phyloP scores from a whole-genome alignment of 352 stramenopile genomes.

The Pythium rhizo-oryzae region DNA sequence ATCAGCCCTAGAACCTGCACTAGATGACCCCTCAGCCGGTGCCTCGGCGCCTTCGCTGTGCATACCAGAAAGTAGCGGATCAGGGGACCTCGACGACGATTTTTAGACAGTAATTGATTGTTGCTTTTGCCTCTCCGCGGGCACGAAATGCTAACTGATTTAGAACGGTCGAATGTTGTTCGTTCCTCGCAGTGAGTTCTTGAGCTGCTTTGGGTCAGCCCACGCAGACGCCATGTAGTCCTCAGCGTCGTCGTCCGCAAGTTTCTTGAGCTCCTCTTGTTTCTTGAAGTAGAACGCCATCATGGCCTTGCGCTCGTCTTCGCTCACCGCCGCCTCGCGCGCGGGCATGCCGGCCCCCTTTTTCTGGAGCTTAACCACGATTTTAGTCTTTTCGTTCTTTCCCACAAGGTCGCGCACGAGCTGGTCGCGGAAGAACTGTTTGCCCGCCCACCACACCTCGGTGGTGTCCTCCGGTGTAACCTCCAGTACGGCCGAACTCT shows the following conservation, averaged over 20 bases:
- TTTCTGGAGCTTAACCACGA: constrained; percentile 91
- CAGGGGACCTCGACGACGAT: constrained; percentile 19
- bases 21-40: background rate
- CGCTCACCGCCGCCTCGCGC: constrained; percentile 83
- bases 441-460: constrained; percentile 95
- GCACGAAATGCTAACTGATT: constrained; percentile 2
- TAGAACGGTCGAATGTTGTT: constrained; percentile 83
- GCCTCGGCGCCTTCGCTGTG: background rate
- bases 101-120: constrained; percentile 21
- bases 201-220: constrained; percentile 94
- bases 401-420: constrained; percentile 89
- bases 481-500: constrained; percentile 75
- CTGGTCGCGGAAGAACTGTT: constrained; percentile 94
- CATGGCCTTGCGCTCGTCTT: constrained; percentile 97
- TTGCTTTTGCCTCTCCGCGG: background rate
- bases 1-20: background rate
- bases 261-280: constrained; percentile 87
- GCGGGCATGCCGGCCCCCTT: constrained; percentile 87
- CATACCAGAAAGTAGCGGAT: constrained; percentile 3
- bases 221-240: constrained; percentile 95
- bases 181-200: constrained; percentile 92
- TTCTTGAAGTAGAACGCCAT: constrained; percentile 96
- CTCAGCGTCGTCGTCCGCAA: constrained; percentile 92
- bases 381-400: constrained; percentile 96
- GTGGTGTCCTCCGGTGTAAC: constrained; percentile 83